These are phyloP conservation scores for Pyrenophora teres DNA, from an alignment of 2,329 filamentous ascomycete species.

Conservation along the genomic window DNA sequence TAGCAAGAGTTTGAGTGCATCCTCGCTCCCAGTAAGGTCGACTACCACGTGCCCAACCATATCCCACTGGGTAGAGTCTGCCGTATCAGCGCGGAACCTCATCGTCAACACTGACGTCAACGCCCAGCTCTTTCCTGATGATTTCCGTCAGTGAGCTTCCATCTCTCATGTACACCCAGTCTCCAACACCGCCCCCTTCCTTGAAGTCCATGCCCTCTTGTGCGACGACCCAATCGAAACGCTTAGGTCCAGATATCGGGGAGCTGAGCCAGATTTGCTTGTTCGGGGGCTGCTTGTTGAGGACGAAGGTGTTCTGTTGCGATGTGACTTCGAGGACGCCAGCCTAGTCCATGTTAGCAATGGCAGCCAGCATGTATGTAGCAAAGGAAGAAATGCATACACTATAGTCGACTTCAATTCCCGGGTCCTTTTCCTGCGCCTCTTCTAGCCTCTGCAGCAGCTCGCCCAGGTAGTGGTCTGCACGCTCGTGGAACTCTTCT, in stretches of 20 bases:
- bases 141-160: slow-evolving; percentile 75
- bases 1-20: too few relatives aligned
- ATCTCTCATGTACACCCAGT: slow-evolving; percentile 89
- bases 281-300: slow-evolving; percentile 99
- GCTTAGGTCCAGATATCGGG: slow-evolving; percentile 87
- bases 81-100: slow-evolving; percentile 34
- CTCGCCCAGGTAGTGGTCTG: slow-evolving; percentile 73
- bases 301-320: slow-evolving; percentile 76
- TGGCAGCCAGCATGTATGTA: slow-evolving; percentile 11
- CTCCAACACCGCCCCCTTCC: slow-evolving; percentile 72
- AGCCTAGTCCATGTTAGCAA: slow-evolving; percentile 59
- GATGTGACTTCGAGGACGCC: slow-evolving; percentile 80
- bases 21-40: background rate
- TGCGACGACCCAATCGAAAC: slow-evolving; percentile 83
- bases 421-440: slow-evolving; percentile 71
- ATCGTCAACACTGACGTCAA: slow-evolving; percentile 55
- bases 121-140: slow-evolving; percentile 74
- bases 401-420: slow-evolving; percentile 86
- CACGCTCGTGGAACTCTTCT: slow-evolving; percentile 74
- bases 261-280: slow-evolving; percentile 97
- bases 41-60: background rate
- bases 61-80: slow-evolving; percentile 1
- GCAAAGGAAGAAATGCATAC: slow-evolving; percentile 58
- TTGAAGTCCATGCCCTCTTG: slow-evolving; percentile 78
- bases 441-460: slow-evolving; percentile 68